Evolutionary conservation across 768 basidiomycete genomes (phyloP), one percentile per base, ranked within the genome.

Genomic region (Rhizopogon roseolus): DNA sequence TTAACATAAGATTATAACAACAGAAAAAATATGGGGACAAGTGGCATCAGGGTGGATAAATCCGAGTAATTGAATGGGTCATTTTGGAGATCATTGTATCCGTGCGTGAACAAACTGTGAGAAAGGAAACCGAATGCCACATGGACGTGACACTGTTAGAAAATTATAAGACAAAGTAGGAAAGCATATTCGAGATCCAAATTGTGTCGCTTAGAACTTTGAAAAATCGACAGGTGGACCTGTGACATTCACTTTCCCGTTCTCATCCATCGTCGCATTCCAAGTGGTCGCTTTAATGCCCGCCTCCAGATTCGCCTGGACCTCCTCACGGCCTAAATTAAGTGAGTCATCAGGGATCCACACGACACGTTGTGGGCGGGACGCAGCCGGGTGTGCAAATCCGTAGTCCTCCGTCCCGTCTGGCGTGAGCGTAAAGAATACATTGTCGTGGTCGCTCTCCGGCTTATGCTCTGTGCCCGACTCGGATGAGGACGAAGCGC

Each of bases 381-480:
- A 81, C 52, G 81, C 77, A 6, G 93, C 93, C 14, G 96, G 96
- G 62, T 96, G 96, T 43, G 88, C 84, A 72, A 96, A 98, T 11
- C 88, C 86, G 62, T 84, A 84, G 48, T 81, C 65, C 56, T 66
- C 52, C 44, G 16, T n/a, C 8, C 64, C 68, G 17, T 68, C 67
- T 2, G 51, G 39, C 22, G 66, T 60, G 41, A 56, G 62, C 44
- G 66, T 56, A 34, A 68, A 67, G 40, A 55, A 44, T 17, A 59
- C 34, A 49, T 66, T 59, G 40, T 62, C 58, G 39, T 53, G 22
- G 44, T 61, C 56, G 8, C 37, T 17, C 13, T 55, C 59, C 6
- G 50, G 28, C 11, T 28, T 45, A 9, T 49, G 53, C 3, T 59
- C 57, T 1, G 44, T 36, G 29, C 41, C 53, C 14, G 32, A 49